Percentiles rank a stretch among this genome's conserved stretches.
These are phyloP conservation scores for Crataegus laevigata DNA, from an alignment of 306 rosid species.

Conservation along the genomic window DNA sequence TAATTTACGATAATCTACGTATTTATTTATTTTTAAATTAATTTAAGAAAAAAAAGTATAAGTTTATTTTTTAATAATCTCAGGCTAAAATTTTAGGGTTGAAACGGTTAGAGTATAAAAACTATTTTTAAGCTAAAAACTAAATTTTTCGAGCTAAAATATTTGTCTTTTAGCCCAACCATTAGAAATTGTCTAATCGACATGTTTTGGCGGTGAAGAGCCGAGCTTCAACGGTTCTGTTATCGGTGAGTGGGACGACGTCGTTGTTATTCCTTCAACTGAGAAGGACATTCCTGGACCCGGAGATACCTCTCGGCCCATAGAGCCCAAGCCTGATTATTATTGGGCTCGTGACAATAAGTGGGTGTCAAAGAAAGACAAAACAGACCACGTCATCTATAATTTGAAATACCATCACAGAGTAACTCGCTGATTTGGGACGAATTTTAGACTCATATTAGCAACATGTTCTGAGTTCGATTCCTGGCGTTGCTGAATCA, in stretches of 20 bases:
- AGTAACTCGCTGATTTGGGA: too few relatives aligned
- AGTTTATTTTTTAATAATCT: too few relatives aligned
- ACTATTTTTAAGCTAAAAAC: too few relatives aligned
- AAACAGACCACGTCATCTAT: fast-evolving
- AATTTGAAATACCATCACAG: neutral
- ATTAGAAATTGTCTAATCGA: too few relatives aligned
- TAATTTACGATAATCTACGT: too few relatives aligned
- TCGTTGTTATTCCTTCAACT: neutral
- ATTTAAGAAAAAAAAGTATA: too few relatives aligned
- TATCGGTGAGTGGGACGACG: neutral
- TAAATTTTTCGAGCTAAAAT: too few relatives aligned
- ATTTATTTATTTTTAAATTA: too few relatives aligned
- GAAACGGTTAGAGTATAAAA: too few relatives aligned
- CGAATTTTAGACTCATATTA: too few relatives aligned
- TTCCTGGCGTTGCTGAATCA: fast-evolving
- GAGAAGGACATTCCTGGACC: neutral
- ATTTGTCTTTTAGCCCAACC: too few relatives aligned
- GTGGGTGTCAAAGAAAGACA: neutral
- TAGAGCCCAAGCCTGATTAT: neutral
- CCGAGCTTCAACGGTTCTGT: neutral
- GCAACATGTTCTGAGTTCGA: fast-evolving
- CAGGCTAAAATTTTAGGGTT: too few relatives aligned
- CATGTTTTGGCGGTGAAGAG: neutral
- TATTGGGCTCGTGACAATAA: neutral
- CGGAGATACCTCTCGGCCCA: neutral